phyloP scores from a whole-genome alignment of 2,329 filamentous ascomycete genomes.

The Phyllosticta paracitricarpa region DNA sequence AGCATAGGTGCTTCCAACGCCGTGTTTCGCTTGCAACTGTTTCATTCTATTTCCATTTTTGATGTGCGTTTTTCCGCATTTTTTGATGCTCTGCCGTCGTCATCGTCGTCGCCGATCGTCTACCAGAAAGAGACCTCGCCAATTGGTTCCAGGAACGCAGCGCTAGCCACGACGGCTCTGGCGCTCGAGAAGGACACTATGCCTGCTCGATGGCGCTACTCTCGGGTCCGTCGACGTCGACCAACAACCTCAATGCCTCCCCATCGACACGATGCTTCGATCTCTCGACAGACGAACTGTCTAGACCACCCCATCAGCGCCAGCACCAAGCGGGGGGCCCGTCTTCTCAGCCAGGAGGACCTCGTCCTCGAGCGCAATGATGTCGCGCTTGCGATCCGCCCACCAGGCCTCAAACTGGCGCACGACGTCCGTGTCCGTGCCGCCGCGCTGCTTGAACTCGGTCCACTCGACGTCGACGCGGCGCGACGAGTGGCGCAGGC shows the following conservation, averaged over 20 bases:
- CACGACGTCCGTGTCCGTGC: neutral
- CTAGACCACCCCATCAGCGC: neutral
- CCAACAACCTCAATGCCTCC: too few species aligned
- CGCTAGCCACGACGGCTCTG: too few species aligned
- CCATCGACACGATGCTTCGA: too few species aligned
- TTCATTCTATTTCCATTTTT: neutral
- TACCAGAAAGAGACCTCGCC: too few species aligned
- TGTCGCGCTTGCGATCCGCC: constrained; percentile 1
- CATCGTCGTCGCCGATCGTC: too few species aligned
- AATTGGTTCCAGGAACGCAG: too few species aligned
- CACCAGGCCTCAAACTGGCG: constrained; percentile 9
- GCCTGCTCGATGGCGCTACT: too few species aligned
- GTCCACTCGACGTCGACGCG: constrained; percentile 26
- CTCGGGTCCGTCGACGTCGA: too few species aligned
- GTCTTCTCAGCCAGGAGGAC: neutral
- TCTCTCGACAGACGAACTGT: neutral
- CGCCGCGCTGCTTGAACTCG: constrained; percentile 12
- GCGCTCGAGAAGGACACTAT: too few species aligned
- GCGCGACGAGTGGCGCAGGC: constrained; percentile 31
- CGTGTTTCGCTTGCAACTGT: neutral
- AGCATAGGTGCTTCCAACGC: neutral
- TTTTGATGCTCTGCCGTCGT: neutral
- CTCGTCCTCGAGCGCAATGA: neutral
- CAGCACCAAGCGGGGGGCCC: neutral
- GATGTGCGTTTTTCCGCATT: neutral